Conservation (phyloP, 1,284 basidiomycete genomes). For the Irpex sp. region DNA sequence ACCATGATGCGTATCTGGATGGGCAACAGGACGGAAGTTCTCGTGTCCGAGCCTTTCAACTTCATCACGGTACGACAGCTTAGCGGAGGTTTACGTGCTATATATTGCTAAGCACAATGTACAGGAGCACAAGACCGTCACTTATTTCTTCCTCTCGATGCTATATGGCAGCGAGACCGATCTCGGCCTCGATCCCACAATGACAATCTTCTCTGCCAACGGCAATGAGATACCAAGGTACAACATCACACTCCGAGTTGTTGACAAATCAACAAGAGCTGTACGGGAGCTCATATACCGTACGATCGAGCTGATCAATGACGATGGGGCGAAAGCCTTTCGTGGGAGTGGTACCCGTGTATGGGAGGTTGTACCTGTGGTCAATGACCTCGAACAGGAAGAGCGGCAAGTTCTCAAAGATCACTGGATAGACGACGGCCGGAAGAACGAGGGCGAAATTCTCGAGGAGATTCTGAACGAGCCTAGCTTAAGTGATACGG, state of each 20-base stretch:
- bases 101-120: background rate
- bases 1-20: conserved; percentile 2
- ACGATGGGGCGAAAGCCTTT: background rate
- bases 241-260: background rate
- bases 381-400: background rate
- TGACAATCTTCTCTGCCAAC: background rate
- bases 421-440: background rate
- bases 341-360: conserved; percentile 6
- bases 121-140: background rate
- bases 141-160: conserved; percentile 3
- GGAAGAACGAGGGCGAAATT: background rate
- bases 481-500: background rate
- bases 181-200: conserved; percentile 8
- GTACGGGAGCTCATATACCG: background rate
- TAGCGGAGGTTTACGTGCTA: too few relatives aligned
- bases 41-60: conserved; percentile 3
- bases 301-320: background rate
- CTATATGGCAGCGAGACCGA: background rate
- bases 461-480: background rate
- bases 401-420: conserved; percentile 1
- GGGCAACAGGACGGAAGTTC: background rate
- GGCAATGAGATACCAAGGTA: background rate
- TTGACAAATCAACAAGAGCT: background rate
- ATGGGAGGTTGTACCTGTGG: background rate
- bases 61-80: background rate